These are phyloP conservation scores for Capsicum rhomboideum DNA, from an alignment of 257 asterid genomes.

Conservation along the genomic window DNA sequence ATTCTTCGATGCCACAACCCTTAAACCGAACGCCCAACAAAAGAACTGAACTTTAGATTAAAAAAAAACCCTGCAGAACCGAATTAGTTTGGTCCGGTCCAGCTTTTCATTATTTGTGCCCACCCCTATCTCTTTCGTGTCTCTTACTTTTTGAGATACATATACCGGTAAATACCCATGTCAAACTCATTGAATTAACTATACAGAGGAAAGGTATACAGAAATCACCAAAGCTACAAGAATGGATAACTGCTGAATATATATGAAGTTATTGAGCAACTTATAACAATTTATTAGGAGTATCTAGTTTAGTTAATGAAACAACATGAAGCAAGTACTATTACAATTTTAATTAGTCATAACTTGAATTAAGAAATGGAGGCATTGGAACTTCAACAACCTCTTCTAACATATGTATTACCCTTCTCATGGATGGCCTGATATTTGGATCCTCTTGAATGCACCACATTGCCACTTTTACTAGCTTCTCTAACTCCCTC, in stretches of 20 bases:
- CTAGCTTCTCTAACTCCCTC: constrained; percentile 23
- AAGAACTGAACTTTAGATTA: too few species aligned
- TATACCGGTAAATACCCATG: not conserved
- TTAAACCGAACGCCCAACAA: too few species aligned
- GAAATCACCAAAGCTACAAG: not conserved
- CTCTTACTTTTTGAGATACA: not conserved
- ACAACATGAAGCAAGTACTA: not conserved
- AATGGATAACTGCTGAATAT: not conserved
- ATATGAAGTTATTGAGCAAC: not conserved
- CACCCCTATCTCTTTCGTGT: too few species aligned
- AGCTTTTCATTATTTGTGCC: too few species aligned
- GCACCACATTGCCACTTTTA: constrained; percentile 51
- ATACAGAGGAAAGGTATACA: not conserved
- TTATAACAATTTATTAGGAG: not conserved
- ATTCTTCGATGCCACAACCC: too few species aligned
- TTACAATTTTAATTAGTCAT: not conserved
- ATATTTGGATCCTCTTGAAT: constrained; percentile 41
- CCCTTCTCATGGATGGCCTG: constrained; percentile 51
- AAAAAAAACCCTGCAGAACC: too few species aligned
- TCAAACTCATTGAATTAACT: not conserved
- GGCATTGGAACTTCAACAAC: constrained; percentile 42
- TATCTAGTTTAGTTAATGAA: not conserved
- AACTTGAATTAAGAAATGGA: constrained; percentile 16
- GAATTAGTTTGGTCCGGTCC: too few species aligned
- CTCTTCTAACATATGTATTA: constrained; percentile 46